These are phyloP conservation scores for Escovopsis sp. DNA, from an alignment of 2,329 filamentous ascomycete species.

Conservation along the genomic window DNA sequence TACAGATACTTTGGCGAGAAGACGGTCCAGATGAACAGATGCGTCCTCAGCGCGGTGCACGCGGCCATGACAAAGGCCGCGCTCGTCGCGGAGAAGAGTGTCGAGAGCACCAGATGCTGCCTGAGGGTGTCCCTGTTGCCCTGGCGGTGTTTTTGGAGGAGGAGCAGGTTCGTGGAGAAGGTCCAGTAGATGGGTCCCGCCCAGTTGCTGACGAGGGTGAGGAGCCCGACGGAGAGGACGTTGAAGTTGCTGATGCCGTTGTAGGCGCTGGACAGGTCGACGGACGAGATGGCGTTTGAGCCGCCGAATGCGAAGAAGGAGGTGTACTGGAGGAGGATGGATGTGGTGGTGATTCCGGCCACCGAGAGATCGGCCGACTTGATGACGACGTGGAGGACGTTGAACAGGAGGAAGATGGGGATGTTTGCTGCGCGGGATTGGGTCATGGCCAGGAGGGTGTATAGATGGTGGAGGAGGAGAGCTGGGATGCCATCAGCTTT, in stretches of 20 bases:
- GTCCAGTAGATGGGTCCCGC: slow-evolving; percentile 81
- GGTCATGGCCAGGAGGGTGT: slow-evolving; percentile 68
- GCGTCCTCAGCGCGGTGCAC: slow-evolving; percentile 68
- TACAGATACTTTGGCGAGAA: slow-evolving; percentile 96
- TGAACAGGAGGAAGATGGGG: slow-evolving; percentile 67
- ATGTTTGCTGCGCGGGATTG: slow-evolving; percentile 78
- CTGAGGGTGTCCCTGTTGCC: slow-evolving; percentile 20
- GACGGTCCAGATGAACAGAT: slow-evolving; percentile 97
- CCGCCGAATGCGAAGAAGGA: slow-evolving; percentile 86
- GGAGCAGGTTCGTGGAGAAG: slow-evolving; percentile 46
- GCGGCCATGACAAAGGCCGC: slow-evolving; percentile 71
- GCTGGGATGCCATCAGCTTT: slow-evolving; percentile 8
- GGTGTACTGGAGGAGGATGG: slow-evolving; percentile 62
- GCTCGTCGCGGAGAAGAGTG: slow-evolving; percentile 52
- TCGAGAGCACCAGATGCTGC: slow-evolving; percentile 48
- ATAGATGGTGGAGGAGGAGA: slow-evolving; percentile 50
- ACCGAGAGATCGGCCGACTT: slow-evolving; percentile 31
- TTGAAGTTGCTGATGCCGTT: slow-evolving; percentile 80
- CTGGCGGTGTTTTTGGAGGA: slow-evolving; percentile 26
- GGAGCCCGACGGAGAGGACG: slow-evolving; percentile 59
- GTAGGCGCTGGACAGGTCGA: slow-evolving; percentile 88
- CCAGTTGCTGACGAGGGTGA: slow-evolving; percentile 88
- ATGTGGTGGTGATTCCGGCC: slow-evolving; percentile 51
- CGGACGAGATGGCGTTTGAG: slow-evolving; percentile 88
- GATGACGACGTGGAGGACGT: slow-evolving; percentile 39